Percentiles rank a stretch among this genome's conserved stretches.
These are phyloP conservation scores for Allium fistulosum DNA, from an alignment of 106 monocot species.

Conservation along the genomic window DNA sequence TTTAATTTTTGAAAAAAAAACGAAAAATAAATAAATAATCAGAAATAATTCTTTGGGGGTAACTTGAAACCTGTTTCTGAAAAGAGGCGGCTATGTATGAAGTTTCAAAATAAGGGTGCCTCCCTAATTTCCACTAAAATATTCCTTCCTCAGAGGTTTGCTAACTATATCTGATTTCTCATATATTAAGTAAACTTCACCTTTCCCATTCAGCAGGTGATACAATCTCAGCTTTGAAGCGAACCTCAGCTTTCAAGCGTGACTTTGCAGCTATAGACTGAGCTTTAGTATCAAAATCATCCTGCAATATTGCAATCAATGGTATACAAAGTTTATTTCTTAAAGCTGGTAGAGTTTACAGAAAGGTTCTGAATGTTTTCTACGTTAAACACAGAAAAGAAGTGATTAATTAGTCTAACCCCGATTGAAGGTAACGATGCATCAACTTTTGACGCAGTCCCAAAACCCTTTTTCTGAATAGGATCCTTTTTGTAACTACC, in stretches of 20 bases:
- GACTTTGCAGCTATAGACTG: slow-evolving; percentile 84
- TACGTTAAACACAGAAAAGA: slow-evolving; percentile 8
- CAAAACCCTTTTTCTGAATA: slow-evolving; percentile 64
- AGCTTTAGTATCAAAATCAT: slow-evolving; percentile 81
- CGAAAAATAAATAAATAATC: no score
- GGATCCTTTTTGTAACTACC: slow-evolving; percentile 36
- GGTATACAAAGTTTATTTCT: background rate
- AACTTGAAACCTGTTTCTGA: no score
- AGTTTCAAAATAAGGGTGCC: no score
- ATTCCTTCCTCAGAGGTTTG: no score
- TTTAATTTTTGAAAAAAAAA: no score
- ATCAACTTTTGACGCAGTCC: slow-evolving; percentile 35
- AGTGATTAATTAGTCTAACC: slow-evolving; percentile 32
- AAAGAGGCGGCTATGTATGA: no score
- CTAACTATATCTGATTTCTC: no score
- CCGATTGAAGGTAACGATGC: slow-evolving; percentile 80
- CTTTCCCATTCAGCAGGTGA: slow-evolving; percentile 97
- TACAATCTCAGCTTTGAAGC: slow-evolving; percentile 87
- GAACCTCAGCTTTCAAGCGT: slow-evolving; percentile 83
- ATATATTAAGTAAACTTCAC: slow-evolving; percentile 11
- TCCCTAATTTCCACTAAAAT: no score
- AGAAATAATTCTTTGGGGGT: no score
- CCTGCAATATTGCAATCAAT: slow-evolving; percentile 24
- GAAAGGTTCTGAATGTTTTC: background rate
- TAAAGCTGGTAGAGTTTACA: background rate